Base-by-base conservation (phyloP, 1,284 basidiomycete genomes). In the Ganoderma sp. region DNA sequence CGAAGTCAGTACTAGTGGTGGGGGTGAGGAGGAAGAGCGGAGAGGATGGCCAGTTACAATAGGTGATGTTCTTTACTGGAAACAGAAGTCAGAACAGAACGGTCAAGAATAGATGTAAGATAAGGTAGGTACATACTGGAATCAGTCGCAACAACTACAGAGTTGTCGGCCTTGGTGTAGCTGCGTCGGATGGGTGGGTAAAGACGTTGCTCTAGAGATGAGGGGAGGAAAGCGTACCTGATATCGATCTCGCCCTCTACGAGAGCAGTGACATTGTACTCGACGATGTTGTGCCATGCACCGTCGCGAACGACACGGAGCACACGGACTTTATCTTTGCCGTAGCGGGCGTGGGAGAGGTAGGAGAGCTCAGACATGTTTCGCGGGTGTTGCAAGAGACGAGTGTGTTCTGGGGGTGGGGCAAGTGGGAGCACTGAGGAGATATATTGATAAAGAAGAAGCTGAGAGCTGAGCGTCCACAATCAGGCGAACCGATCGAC, bases 31-130 rank as follows among this genome's bases (percentile, higher is more conserved):
- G 48, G 14, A 9, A n/a, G 14, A 39, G 43, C 32, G 19, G 14
- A 41, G 37, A 48, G 45, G 45, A n/a, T 48, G 10, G 45, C 75
- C 32, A 17, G 12, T 25, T 60, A 94, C 93, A 93, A 76, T 98
- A 94, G 25, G 90, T 91, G 65, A 97, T 97, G 81, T 98, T 97
- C 84, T 98, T 98, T 79, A 97, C 93, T 92, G 76, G 54, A 41
- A 62, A n/a, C 3, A 28, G 45, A 15, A 17, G 52, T n/a, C 28
- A 41, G 50, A 25, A 61, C 9, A 17, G 42, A n/a, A 56, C 19
- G 10, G 32, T 63, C 66, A 50, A 6, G 61, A 45, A 34, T 37
- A 12, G 19, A 45, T 42, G 10, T 3, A 43, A 43, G 37, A 22
- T n/a, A 15, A 32, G 17, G 37, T 56, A 19, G 19, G 48, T 1